Evolutionary conservation across 306 rosid genomes (phyloP), one percentile per base, ranked within the genome.

Genomic region (Begonia loranthoides): DNA sequence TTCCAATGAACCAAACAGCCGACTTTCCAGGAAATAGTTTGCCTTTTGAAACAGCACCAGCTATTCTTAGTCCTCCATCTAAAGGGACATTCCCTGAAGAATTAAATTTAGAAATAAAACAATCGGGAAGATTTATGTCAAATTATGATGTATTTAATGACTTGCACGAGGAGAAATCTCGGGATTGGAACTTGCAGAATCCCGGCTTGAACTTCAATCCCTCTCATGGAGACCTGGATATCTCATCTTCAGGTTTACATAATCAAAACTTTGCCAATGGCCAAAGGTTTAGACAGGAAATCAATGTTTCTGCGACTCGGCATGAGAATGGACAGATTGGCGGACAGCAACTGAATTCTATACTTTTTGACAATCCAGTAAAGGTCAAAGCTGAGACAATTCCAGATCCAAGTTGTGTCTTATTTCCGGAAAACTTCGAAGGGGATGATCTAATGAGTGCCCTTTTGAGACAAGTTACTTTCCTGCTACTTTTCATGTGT

Each of bases 371-470:
- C 51, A 41, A 50, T 50, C 13, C 65, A 12, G 24, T 22, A 12
- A 77, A 87, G 73, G 68, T 86, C 15, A 86, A 92, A 66, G 34
- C 86, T 51, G 96, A 86, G 76, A 75, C 68, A 38, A 36, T 69
- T 61, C 75, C 88, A 2, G 93, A 86, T 58, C 72, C 74, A 52
- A 66, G 70, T 60, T 59, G 70, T 57, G 59, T 50, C 71, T 66
- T 80, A 62, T 79, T 80, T 73, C 68, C 81, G 24, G 96, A 86
- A 21, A 83, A 92, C 49, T 83, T 64, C 57, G 96, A 79, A 21
- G 93, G 83, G 65, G 99, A 92, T 3, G 99, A 92, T 74, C 90
- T 86, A 51, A 76, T 92, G 79, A 79, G 96, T 64, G 94, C 83
- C 51, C 75, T 92, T 60, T 76, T 92, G 65, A 92, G 80, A 74